A percentile compares a stretch with the other conserved stretches of the same genome.
Evolutionary conservation across 2,329 filamentous ascomycete species (phyloP).

Genomic region (Fusarium sp.): DNA sequence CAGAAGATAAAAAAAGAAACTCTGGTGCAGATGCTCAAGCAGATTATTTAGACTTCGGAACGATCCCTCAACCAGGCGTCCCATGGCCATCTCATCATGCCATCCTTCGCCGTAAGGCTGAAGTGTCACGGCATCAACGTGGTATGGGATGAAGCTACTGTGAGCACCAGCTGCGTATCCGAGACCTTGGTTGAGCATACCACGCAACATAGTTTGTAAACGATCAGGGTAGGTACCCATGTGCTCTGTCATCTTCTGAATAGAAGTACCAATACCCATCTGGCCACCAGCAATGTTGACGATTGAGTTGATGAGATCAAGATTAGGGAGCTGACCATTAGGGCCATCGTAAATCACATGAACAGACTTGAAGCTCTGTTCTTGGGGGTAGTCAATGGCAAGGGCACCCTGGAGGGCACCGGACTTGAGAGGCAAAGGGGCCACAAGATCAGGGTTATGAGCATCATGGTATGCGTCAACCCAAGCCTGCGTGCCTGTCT

Average conservation of each 20-base stretch:
- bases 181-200: constrained; percentile 91
- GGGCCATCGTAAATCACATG: constrained; percentile 95
- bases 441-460: constrained; percentile 75
- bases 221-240: constrained; percentile 81
- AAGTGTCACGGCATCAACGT: constrained; percentile 94
- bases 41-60: constrained; percentile 96
- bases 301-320: constrained; percentile 95
- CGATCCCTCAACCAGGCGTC: constrained; percentile 86
- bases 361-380: constrained; percentile 84
- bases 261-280: constrained; percentile 84
- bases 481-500: constrained; percentile 93
- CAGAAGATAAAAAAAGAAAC: constrained; percentile 98
- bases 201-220: constrained; percentile 86
- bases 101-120: constrained; percentile 90
- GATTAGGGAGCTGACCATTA: constrained; percentile 93
- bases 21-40: constrained; percentile 95
- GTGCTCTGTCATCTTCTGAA: constrained; percentile 91
- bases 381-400: constrained; percentile 91
- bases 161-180: constrained; percentile 91
- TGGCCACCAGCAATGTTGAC: constrained; percentile 88
- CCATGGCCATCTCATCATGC: constrained; percentile 98
- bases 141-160: constrained; percentile 96
- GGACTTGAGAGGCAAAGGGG: constrained; percentile 85
- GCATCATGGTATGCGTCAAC: constrained; percentile 97
- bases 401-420: constrained; percentile 92